Evolutionary conservation across 2,329 filamentous ascomycete genomes (phyloP).

Genomic region (Corinectria fuckeliana): DNA sequence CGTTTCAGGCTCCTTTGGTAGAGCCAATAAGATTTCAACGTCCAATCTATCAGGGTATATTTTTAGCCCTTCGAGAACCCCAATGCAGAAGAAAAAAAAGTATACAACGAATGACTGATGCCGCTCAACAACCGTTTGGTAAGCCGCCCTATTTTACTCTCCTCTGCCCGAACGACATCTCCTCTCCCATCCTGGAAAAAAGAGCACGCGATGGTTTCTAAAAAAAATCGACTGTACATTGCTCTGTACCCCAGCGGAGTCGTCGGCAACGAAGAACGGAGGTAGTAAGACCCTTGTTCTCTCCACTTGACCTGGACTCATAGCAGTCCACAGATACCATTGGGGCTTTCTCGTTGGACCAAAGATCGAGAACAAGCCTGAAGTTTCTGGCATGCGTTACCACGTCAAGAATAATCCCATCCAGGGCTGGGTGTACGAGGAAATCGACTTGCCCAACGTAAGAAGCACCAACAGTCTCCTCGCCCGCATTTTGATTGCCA

Average conservation of each 20-base stretch:
- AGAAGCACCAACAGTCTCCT: slow-evolving; percentile 38
- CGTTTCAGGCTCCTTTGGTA: too few species aligned
- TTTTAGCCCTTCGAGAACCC: too few species aligned
- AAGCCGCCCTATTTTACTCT: too few species aligned
- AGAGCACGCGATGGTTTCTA: too few species aligned
- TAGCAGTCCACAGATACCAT: slow-evolving; percentile 35
- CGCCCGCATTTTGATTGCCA: slow-evolving; percentile 47
- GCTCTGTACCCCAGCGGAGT: not conserved
- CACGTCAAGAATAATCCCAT: slow-evolving; percentile 40
- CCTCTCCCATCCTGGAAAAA: not conserved
- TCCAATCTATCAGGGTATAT: too few species aligned
- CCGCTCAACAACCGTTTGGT: not conserved
- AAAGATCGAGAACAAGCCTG: slow-evolving; percentile 32
- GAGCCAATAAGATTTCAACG: too few species aligned
- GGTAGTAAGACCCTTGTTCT: too few species aligned
- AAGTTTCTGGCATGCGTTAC: slow-evolving; percentile 39
- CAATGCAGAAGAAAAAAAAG: too few species aligned
- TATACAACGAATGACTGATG: too few species aligned
- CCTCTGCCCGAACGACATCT: not conserved
- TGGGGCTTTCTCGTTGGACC: slow-evolving; percentile 42
- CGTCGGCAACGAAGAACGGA: slow-evolving; percentile 25
- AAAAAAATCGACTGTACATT: not conserved
- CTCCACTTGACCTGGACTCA: not conserved
- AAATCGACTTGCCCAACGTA: slow-evolving; percentile 26
- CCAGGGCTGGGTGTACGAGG: slow-evolving; percentile 38